Conservation (phyloP, 257 asterid genomes). For the Solanum appendiculatum region DNA sequence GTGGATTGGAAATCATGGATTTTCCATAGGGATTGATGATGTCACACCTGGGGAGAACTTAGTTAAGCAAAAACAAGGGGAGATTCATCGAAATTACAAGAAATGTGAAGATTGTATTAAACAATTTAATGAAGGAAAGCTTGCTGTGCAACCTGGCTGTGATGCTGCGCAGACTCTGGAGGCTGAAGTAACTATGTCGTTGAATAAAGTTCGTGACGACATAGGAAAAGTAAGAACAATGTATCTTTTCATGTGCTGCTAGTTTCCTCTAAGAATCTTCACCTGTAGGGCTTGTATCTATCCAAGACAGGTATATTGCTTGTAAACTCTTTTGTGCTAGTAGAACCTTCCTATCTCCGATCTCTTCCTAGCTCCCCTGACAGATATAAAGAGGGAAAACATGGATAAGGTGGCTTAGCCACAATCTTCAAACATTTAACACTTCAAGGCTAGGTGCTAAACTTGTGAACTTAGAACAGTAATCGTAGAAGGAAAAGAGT, state of each 20-base stretch:
- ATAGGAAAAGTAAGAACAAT: slow-evolving; percentile 51
- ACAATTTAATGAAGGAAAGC: slow-evolving; percentile 57
- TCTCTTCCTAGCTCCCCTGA: neutral
- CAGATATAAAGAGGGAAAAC: neutral
- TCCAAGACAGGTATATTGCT: neutral
- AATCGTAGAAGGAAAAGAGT: neutral
- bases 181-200: slow-evolving; percentile 52
- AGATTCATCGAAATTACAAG: slow-evolving; percentile 45
- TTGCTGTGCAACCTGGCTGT: slow-evolving; percentile 78
- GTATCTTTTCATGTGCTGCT: neutral
- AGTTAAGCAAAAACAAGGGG: slow-evolving; percentile 47
- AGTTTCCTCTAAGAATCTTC: neutral
- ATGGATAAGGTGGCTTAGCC: neutral
- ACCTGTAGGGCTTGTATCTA: neutral
- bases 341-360: neutral
- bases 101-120: slow-evolving; percentile 48
- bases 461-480: neutral
- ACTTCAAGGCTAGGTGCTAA: neutral
- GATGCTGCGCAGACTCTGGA: slow-evolving; percentile 86
- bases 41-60: slow-evolving; percentile 64
- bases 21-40: slow-evolving; percentile 93
- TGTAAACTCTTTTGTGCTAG: neutral
- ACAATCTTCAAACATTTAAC: neutral
- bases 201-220: slow-evolving; percentile 67
- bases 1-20: slow-evolving; percentile 99